Base-by-base conservation (phyloP, 2,329 filamentous ascomycete species). In the Ilyonectria destructans region DNA sequence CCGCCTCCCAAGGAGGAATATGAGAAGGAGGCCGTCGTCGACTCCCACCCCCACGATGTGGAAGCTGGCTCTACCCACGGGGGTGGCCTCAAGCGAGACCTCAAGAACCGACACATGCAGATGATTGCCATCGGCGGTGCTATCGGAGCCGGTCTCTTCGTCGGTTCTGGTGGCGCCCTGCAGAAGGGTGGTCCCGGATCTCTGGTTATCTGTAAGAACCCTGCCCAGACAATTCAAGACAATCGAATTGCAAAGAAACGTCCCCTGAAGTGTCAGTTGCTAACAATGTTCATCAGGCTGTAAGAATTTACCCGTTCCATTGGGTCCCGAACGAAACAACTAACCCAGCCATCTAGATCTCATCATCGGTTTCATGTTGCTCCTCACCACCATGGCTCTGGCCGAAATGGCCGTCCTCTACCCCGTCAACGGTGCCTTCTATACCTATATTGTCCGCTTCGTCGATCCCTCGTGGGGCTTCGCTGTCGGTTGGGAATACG, bases 401-500 rank as follows among this genome's bases (percentile, higher is more conserved):
- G 96, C 96, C 69, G 96, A 98, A 82, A 89, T 98, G 83, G 94
- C 95, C 29, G 95, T 98, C 21, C 83, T 95, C 19, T 98, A 96
- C 76, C 96, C 96, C 4, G 92, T 98, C 37, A 93, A 95, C 40
- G 96, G 96, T 68, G 97, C 95, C 7, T 98, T 98, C 80, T 94
- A 94, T 3, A 92, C 94, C 15, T 98, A 96, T 81, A 96, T 95
- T 31, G 97, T 93, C 40, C 90, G 96, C 31, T 98, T 98, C 77
- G 83, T 98, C 23, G 95, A 98, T 78, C 96, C 95, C 1, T 94
- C 95, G 0, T 97, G 94, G 94, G 95, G 95, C 0, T 97, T 97
- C 78, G 93, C 94, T 55, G 97, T 97, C 93, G 95, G 94, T 21
- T 97, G 94, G 94, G 97, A 97, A 86, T 97, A 97, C 79, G 93